Conservation (phyloP, 2,329 filamentous ascomycete genomes). For the Triangularia verruculosa region DNA sequence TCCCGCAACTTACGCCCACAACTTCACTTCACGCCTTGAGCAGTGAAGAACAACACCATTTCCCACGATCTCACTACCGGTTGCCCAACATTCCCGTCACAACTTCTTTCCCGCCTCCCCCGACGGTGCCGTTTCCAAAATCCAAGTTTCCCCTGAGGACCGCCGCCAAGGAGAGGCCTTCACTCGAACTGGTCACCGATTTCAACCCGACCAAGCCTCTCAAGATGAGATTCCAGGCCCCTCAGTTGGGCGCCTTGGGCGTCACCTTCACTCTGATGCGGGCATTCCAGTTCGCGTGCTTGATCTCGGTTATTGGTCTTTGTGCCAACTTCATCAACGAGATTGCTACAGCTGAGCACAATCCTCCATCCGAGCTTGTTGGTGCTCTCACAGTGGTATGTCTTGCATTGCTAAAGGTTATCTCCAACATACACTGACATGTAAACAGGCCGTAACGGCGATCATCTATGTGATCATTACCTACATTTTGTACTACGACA, state of each 20-base stretch:
- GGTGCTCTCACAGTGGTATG: conserved; percentile 28
- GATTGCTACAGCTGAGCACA: conserved; percentile 21
- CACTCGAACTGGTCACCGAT: conserved; percentile 24
- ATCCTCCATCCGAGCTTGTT: conserved; percentile 24
- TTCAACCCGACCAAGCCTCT: neutral
- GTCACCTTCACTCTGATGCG: conserved; percentile 25
- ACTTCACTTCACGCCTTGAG: conserved; percentile 3
- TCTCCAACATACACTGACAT: conserved; percentile 8
- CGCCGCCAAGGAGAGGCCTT: conserved; percentile 24
- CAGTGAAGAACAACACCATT: conserved; percentile 2
- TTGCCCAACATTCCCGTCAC: conserved; percentile 26
- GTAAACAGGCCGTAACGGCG: conserved; percentile 19
- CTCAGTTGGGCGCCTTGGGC: conserved; percentile 26
- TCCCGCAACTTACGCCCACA: conserved; percentile 1
- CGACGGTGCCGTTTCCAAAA: conserved; percentile 26
- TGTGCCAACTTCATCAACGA: conserved; percentile 26
- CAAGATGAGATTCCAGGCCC: conserved; percentile 24
- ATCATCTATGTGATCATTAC: conserved; percentile 27
- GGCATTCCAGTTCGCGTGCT: conserved; percentile 22
- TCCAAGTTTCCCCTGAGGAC: conserved; percentile 26
- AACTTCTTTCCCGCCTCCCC: conserved; percentile 25
- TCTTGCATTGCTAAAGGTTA: neutral
- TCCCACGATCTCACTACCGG: conserved; percentile 1
- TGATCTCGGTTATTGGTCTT: conserved; percentile 26
- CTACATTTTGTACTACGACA: conserved; percentile 29